Evolutionary conservation across 106 monocot genomes (phyloP), one percentile per base, ranked within the genome.

Genomic region (Allium sativum): DNA sequence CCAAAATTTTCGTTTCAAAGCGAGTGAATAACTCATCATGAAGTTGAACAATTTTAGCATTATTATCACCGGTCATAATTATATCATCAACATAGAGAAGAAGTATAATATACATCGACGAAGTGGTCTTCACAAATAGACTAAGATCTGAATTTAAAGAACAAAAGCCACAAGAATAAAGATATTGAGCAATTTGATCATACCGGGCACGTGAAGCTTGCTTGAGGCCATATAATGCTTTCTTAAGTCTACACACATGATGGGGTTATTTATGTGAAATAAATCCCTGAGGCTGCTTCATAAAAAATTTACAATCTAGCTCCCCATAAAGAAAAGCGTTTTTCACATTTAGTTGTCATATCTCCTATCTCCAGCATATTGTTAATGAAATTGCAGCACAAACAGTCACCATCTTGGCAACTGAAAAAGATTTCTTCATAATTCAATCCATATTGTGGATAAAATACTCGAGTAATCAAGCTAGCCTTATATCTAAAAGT

Each of bases 1-100:
- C 65, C 65, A 65, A 53, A 18, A 22, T 53, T 31, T 52, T 53
- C 65, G 53, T 65, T 42, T 65, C 53, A 65, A 65, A 65, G 8
- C 41, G 51, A 52, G 18, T 14, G 10, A 19, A 41, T 18, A 65
- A 7, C 10, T 53, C 42, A 53, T 18, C 11, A 12, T 11, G 40
- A 1, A 53, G 12, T 0, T 6, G 1, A 46, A 42, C 8, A 53
- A 53, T 52, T 42, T 53, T 18, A 65, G 17, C 51, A 16, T 52
- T 16, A 43, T 40, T 7, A 53, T 52, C 15, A 40, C 65, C 40
- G 7, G 53, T 65, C 8, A 47, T 47, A 8, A 47, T 47, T 12
- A 47, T 47, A 12, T 47, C 47, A 12, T 47, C 47, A 8, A 43
- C 10, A 12, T 53, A 65, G 31, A 15, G 45, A 21, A n/a, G 40